Evolutionary conservation across 2,329 filamentous ascomycete species (phyloP), one percentile per base, ranked within the genome.

Genomic region (Trichoderma semiorbis): DNA sequence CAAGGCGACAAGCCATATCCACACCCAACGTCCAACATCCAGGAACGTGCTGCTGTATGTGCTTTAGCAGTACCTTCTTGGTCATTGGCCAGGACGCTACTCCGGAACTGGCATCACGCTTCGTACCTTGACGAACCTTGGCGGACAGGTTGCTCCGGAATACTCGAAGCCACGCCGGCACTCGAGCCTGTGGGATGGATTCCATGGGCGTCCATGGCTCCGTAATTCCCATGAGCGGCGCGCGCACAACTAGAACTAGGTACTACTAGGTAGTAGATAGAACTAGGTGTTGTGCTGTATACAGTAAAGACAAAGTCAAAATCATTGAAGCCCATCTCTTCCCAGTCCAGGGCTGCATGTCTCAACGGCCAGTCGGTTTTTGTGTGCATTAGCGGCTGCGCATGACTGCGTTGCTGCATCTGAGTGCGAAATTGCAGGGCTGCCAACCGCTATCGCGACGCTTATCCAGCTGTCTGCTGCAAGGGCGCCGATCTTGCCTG

Each of bases 401-500:
- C 34, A 58, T 67, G 64, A 30, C 50, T 30, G 55, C 32, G 53
- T 21, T 68, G 53, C 65, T 32, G 34, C 64, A 28, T 58, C 53
- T 47, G 57, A 47, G 28, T 34, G 28, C 60, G 34, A 24, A 62
- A 62, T 24, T 16, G 28, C 58, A 62, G 55, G 57, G 67, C 53
- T 68, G 53, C 53, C 65, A 68, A 68, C 14, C 67, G 36, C 36
- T 53, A 50, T 62, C 69, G n/a, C 21, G 61, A 58, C 30, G 61
- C 61, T 50, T 65, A 60, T 65, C 28, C 50, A 71, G 69, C 61
- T 60, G 65, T 10, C 26, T 50, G 58, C 60, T 65, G 61, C 61
- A 65, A 65, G 69, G 60, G 50, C 24, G 69, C 61, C 30, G 69
- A 71, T 71, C 69, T 65, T 71, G 50, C 69, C 69, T 65, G 39